Evolutionary conservation across 371 early-diverging fungal genomes (phyloP), one percentile per base, ranked within the genome.

Genomic region (Lichtheimia hyalospora): DNA sequence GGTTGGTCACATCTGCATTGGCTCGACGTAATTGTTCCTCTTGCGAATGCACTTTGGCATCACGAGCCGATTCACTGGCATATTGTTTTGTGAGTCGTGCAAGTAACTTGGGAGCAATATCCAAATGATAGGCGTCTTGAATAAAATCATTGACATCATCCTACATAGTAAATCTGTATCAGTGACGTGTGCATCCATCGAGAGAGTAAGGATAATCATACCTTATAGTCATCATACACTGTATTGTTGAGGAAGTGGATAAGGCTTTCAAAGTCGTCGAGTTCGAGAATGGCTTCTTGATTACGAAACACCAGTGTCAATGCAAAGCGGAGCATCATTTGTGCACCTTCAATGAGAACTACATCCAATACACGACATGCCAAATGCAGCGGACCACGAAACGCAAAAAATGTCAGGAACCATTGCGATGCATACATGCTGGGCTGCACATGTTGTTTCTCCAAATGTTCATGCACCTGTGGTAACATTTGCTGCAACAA

Each of bases 301-400:
- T 93, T 92, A 10, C 84, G 80, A 66, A 89, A 83, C 61, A 98
- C 71, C 27, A 97, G 77, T 0, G 97, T 95, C 12, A 96, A 72
- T 0, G 94, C 87, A 55, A 97, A 89, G 5, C 89, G 84, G 56
- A 96, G 75, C 44, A 96, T 77, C 12, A 86, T 75, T 20, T 92
- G 89, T 16, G 88, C 62, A 3, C 98, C 98, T 69, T 96, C 96
- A 3, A 90, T 89, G 59, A 98, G 85, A 20, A 98, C 75, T 7
- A 96, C 78, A 74, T 98, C 98, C 59, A 91, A 87, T 34, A 98
- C 87, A 0, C 96, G 85, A 67, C 88, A 87, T 1, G 94, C 94
- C 59, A 96, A 70, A 15, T 87, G 76, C 39, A 92, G 69, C 20
- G 94, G 93, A 64, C 89, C 88, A n/a, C 87, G 82, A 73, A 91